Conservation (phyloP, 306 rosid genomes). For the Astragalus glycyphyllos region DNA sequence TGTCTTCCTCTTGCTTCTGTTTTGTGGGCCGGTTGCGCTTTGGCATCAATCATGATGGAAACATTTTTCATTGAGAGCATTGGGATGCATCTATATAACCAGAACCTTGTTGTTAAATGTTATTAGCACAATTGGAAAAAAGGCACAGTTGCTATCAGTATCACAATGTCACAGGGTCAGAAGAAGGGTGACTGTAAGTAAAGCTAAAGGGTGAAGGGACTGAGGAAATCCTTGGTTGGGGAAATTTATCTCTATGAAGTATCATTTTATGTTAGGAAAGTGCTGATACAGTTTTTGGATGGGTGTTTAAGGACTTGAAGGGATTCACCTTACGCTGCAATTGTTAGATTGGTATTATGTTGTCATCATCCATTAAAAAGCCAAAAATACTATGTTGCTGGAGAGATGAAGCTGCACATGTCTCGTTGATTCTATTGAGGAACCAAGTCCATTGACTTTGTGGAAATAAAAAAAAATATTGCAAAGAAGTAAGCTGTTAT, state of each 20-base stretch:
- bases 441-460: not conserved
- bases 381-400: not conserved
- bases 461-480: not conserved
- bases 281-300: not conserved
- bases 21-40: too few relatives aligned
- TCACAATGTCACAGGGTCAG: not conserved
- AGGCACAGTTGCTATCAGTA: not conserved
- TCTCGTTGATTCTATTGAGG: not conserved
- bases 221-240: not conserved
- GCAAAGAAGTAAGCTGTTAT: conserved; percentile 19
- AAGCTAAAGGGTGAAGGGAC: not conserved
- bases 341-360: not conserved
- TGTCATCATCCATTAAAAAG: not conserved
- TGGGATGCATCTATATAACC: not conserved
- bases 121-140: not conserved
- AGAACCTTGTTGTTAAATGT: not conserved
- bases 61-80: not conserved
- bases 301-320: conserved; percentile 3
- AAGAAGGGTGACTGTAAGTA: not conserved
- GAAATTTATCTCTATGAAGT: not conserved
- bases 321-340: not conserved
- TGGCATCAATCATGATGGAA: not conserved
- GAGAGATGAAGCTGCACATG: not conserved
- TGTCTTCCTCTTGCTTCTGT: too few relatives aligned
- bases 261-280: not conserved